Evolutionary conservation across 768 basidiomycete species (phyloP), one percentile per base, ranked within the genome.

Genomic region (Trametes meyenii): DNA sequence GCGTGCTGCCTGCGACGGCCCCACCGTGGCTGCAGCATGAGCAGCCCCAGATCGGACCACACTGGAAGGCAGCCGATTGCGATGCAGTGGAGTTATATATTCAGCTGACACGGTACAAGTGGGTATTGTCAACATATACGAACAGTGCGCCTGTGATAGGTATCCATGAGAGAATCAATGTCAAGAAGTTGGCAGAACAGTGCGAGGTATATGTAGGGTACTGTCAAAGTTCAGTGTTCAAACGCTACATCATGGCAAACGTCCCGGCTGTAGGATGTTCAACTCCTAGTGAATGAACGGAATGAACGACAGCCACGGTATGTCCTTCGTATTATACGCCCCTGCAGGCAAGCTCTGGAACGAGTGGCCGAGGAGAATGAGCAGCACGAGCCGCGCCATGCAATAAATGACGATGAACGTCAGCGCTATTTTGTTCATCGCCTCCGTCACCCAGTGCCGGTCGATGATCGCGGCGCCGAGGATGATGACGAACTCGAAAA

Each of bases 231-330:
- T n/a, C n/a, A 2, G 7, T 10, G 45, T 7, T 21, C 11, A 1
- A 23, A 19, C 45, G 21, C 7, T 23, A 23, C 45, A 23, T 11
- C 24, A 12, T 11, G 16, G 26, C 1, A 49, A 33, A 3, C 3
- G 29, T 33, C n/a, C n/a, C n/a, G n/a, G 29, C 29, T 8, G 8
- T 33, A 33, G 29, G 8, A 3, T 33, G 3, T 8, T 33, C 29
- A 3, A 10, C 48, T 5, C 38, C 38, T 17, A 58, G 12, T 62
- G 71, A 66, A 70, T 53, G 75, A 60, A 64, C 5, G 63, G 63
- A 16, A 64, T 40, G 23, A 39, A 57, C 29, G 52, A 62, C 50
- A 56, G 23, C 50, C 48, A 48, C 35, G 59, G 38, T 5, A 61
- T 35, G 39, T 38, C 40, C 17, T 36, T 17, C 1, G 63, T 64